Percentiles rank a stretch among this genome's conserved stretches.
Conservation (phyloP, 2,329 filamentous ascomycete genomes). For the Fusarium illudens region DNA sequence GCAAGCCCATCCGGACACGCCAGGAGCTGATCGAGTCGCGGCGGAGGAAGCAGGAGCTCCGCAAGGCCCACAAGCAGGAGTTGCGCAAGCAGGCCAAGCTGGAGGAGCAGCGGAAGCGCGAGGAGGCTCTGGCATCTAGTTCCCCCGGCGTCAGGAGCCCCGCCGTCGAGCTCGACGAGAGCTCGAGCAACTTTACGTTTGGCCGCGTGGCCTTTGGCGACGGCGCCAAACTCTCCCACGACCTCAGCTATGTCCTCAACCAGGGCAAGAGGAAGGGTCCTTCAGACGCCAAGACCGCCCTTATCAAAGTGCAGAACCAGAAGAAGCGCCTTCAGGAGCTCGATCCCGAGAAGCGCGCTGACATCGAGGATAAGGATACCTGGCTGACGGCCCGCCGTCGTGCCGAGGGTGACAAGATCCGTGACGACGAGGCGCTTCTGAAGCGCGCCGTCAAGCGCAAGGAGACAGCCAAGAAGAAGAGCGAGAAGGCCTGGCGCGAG, state of each 20-base stretch:
- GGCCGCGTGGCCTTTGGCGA: constrained; percentile 91
- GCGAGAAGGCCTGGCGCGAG: constrained; percentile 86
- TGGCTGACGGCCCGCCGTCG: constrained; percentile 93
- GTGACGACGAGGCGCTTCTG: constrained; percentile 83
- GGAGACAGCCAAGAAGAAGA: constrained; percentile 89
- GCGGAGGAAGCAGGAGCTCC: constrained; percentile 84
- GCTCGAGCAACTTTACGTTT: constrained; percentile 80
- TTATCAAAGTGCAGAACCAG: constrained; percentile 88
- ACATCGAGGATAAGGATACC: constrained; percentile 90
- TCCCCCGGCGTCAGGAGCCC: constrained; percentile 69
- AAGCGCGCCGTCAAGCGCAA: constrained; percentile 97
- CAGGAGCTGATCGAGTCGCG: constrained; percentile 92
- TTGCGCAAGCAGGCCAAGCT: constrained; percentile 78
- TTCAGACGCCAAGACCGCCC: constrained; percentile 83
- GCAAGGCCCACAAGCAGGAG: constrained; percentile 90
- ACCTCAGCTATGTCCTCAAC: constrained; percentile 67
- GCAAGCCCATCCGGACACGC: constrained; percentile 79
- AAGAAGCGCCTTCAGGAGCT: constrained; percentile 79
- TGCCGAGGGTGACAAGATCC: constrained; percentile 87
- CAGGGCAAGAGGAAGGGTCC: constrained; percentile 77
- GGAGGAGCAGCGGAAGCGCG: constrained; percentile 75
- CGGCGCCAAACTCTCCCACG: constrained; percentile 79
- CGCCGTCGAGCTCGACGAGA: constrained; percentile 59
- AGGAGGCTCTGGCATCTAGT: constrained; percentile 69
- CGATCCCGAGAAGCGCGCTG: constrained; percentile 81